Evolutionary conservation across 176 grass and related monocot species (phyloP), one percentile per base, ranked within the genome.

Genomic region (Oropetium thomaeum): DNA sequence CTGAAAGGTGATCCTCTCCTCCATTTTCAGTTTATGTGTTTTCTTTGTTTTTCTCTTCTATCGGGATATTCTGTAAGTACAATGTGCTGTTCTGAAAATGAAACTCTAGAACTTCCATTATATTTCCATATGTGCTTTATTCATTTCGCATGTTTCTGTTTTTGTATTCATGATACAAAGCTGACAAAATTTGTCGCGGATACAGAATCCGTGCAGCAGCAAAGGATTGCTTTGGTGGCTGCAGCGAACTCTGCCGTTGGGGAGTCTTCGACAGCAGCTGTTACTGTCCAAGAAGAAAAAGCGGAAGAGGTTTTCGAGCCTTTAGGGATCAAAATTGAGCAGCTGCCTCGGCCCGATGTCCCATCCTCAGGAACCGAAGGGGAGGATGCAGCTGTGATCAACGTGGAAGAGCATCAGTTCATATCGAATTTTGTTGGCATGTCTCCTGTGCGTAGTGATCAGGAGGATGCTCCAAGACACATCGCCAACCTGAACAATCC

Each of bases 371-470:
- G 81, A 62, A 69, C 82, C 30, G 91, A 91, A 73, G 86, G 84
- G 43, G 88, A 93, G 73, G 93, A 82, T 11, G 51, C 73, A 12
- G 31, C 65, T 70, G 87, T 66, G 19, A 84, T 70, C 34, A 58
- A 81, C 62, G 81, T 97, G 41, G 90, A 97, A 84, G 94, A 97
- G 79, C 90, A 72, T 65, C 96, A 92, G 74, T 92, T 98, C 89
- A 94, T 98, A 48, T 88, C 91, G 42, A 98, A 88, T 61, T 86
- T 97, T 22, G 80, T 26, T 0, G 83, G 75, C 44, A 90, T 85
- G 66, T 90, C 91, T 2, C 91, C 91, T 0, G 43, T 84, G 68
- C 89, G 63, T 15, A 35, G 29, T 6, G 70, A 82, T 47, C 81
- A 87, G 26, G 90, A 87, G 26, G 90, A 80, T 65, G 61, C 76